These are phyloP conservation scores for Hortaea werneckii DNA, from an alignment of 2,329 filamentous ascomycete species.

Conservation along the genomic window DNA sequence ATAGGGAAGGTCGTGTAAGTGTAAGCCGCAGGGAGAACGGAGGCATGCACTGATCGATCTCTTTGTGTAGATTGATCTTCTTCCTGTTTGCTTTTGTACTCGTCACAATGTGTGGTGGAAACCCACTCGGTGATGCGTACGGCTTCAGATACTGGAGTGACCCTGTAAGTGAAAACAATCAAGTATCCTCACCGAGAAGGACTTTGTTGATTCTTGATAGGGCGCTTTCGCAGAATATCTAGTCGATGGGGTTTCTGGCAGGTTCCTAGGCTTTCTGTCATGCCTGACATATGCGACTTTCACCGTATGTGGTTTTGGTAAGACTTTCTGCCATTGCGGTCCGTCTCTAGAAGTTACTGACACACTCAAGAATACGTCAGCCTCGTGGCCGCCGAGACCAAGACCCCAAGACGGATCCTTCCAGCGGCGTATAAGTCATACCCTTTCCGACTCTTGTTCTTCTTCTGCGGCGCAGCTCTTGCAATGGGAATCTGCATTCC, in stretches of 20 bases:
- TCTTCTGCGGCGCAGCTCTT: conserved; percentile 38
- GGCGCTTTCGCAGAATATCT: conserved; percentile 24
- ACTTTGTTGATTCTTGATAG: background rate
- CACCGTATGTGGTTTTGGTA: conserved; percentile 21
- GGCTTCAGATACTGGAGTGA: conserved; percentile 38
- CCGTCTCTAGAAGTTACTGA: no score
- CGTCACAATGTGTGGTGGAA: conserved; percentile 27
- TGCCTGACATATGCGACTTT: conserved; percentile 32
- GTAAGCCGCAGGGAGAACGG: no score
- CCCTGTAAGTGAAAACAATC: conserved; percentile 5
- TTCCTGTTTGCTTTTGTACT: conserved; percentile 33
- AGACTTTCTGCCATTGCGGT: no score
- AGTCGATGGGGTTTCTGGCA: conserved; percentile 19
- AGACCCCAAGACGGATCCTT: conserved; percentile 35
- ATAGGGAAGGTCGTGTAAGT: conserved; percentile 37
- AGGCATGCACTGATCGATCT: no score
- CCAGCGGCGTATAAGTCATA: conserved; percentile 40
- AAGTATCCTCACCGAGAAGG: background rate
- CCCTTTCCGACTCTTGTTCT: conserved; percentile 36
- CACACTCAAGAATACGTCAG: conserved; percentile 42
- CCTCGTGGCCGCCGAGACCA: conserved; percentile 39
- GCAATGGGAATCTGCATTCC: conserved; percentile 33
- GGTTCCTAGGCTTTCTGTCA: conserved; percentile 28
- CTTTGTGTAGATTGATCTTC: no score
- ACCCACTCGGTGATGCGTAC: conserved; percentile 24